Percentiles rank a stretch among this genome's conserved stretches.
phyloP scores from a whole-genome alignment of 2,329 filamentous ascomycete genomes.

The Blastomyces gilchristii region DNA sequence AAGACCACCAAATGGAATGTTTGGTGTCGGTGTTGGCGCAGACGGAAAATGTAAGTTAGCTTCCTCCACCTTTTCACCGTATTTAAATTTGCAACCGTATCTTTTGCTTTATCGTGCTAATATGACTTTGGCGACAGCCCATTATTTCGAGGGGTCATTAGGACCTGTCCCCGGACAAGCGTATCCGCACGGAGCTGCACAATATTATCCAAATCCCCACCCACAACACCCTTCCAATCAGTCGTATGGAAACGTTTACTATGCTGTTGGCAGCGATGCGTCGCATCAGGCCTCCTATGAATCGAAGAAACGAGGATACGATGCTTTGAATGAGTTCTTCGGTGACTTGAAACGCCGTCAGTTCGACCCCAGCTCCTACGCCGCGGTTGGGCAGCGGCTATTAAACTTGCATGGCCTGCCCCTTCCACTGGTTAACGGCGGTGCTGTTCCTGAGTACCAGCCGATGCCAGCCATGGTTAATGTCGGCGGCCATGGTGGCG shows the following conservation, averaged over 20 bases:
- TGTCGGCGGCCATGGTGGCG: slow-evolving; percentile 42
- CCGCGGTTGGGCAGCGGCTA: slow-evolving; percentile 80
- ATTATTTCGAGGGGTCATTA: slow-evolving; percentile 48
- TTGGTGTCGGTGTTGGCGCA: slow-evolving; percentile 20
- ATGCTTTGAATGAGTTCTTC: slow-evolving; percentile 89
- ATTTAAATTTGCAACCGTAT: background rate
- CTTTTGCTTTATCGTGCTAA: slow-evolving; percentile 4
- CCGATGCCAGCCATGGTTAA: slow-evolving; percentile 44
- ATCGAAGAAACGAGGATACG: slow-evolving; percentile 71
- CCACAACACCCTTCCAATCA: slow-evolving; percentile 45
- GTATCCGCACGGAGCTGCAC: slow-evolving; percentile 35
- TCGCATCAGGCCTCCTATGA: slow-evolving; percentile 56
- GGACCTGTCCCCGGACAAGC: slow-evolving; percentile 38
- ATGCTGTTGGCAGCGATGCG: slow-evolving; percentile 60
- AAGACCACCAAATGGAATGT: slow-evolving; percentile 35
- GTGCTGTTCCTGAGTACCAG: slow-evolving; percentile 44
- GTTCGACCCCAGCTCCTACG: slow-evolving; percentile 81
- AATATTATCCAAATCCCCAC: slow-evolving; percentile 41
- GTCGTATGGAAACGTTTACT: slow-evolving; percentile 67
- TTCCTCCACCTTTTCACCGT: background rate
- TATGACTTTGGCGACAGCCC: slow-evolving; percentile 32
- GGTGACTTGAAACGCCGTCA: slow-evolving; percentile 83
- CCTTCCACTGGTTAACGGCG: slow-evolving; percentile 50
- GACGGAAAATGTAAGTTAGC: slow-evolving; percentile 29
- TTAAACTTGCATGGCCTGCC: slow-evolving; percentile 65